phyloP scores from a whole-genome alignment of 2,329 filamentous ascomycete species.

The Cyphellophora attinorum region DNA sequence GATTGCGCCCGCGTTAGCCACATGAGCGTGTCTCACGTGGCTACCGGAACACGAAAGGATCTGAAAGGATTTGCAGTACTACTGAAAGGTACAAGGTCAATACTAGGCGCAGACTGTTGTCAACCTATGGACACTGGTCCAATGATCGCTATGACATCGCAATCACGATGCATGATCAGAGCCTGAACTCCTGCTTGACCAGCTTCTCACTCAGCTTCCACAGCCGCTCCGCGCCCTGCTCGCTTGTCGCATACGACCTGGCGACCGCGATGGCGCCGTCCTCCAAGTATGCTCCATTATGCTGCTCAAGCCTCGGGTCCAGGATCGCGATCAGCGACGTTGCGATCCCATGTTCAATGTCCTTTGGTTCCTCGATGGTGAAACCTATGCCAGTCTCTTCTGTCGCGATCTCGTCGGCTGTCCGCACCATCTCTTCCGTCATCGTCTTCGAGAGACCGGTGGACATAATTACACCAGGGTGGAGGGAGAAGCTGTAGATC shows the following conservation, averaged over 20 bases:
- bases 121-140: no score
- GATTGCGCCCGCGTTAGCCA: no score
- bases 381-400: conserved; percentile 12
- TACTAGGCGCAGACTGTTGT: no score
- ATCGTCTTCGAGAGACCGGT: conserved; percentile 7
- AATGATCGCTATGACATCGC: no score
- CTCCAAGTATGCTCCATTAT: conserved; percentile 22
- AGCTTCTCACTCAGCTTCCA: conserved; percentile 25
- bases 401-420: conserved; percentile 5
- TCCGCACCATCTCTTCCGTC: conserved; percentile 2
- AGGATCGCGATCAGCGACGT: conserved; percentile 35
- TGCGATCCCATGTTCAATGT: conserved; percentile 31
- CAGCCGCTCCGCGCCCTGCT: conserved; percentile 20
- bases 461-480: conserved; percentile 25
- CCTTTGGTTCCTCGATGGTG: conserved; percentile 20
- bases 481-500: conserved; percentile 29
- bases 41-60: no score
- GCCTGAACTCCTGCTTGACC: conserved; percentile 20
- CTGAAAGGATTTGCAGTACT: no score
- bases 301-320: conserved; percentile 28
- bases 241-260: conserved; percentile 20
- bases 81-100: no score
- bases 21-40: no score
- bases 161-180: no score
- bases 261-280: conserved; percentile 25